Percentiles rank a stretch among this genome's conserved stretches.
Evolutionary conservation across 1,139 yeast species (phyloP).

Genomic region (Schwanniomyces etchellsii): DNA sequence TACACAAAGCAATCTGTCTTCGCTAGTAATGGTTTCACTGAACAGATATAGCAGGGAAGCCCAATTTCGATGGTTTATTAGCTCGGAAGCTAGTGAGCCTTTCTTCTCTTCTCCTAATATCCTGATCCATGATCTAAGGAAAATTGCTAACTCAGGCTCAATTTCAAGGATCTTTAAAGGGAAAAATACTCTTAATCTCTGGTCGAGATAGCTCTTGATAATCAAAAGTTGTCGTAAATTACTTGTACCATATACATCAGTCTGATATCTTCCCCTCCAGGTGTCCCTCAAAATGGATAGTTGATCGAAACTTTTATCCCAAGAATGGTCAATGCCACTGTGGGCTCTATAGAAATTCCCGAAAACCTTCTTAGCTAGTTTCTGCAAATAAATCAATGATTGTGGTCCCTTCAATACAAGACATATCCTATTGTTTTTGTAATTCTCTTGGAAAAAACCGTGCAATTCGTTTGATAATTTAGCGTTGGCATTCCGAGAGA

Average conservation of each 20-base stretch:
- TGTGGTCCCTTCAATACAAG: conserved; percentile 61
- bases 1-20: conserved; percentile 30
- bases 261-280: conserved; percentile 2
- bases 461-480: conserved; percentile 17
- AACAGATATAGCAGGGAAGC: conserved; percentile 33
- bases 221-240: conserved; percentile 7
- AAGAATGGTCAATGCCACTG: not conserved
- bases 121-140: conserved; percentile 46
- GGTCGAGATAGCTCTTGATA: conserved; percentile 6
- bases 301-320: not conserved
- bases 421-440: conserved; percentile 38
- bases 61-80: conserved; percentile 17
- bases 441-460: conserved; percentile 25
- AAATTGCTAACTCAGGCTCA: conserved; percentile 13
- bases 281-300: conserved; percentile 3
- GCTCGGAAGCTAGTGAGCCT: conserved; percentile 36
- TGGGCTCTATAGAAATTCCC: not conserved
- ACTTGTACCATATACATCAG: conserved; percentile 1
- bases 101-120: conserved; percentile 56
- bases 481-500: conserved; percentile 9
- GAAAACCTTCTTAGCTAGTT: conserved; percentile 41
- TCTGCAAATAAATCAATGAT: conserved; percentile 51
- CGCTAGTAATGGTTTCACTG: conserved; percentile 29
- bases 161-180: conserved; percentile 20
- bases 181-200: conserved; percentile 29